phyloP scores from a whole-genome alignment of 2,329 filamentous ascomycete species.

The Alternaria arbusti region DNA sequence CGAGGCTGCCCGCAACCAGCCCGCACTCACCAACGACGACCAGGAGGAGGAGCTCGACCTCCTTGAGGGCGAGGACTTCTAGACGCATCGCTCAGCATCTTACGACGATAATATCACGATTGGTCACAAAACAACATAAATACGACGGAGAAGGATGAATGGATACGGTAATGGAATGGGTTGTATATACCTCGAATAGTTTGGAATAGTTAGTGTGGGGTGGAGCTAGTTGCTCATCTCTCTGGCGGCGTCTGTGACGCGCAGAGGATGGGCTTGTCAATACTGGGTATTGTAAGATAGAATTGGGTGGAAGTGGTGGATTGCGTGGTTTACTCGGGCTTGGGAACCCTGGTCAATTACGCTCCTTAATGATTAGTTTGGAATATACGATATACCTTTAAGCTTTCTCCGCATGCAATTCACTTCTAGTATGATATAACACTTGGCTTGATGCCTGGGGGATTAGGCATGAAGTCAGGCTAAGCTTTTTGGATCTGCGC shows the following conservation, averaged over 20 bases:
- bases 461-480: conserved; percentile 1
- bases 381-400: not conserved
- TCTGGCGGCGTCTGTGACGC: conserved; percentile 14
- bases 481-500: conserved; percentile 7
- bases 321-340: conserved; percentile 21
- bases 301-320: conserved; percentile 1
- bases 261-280: not conserved
- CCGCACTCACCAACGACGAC: conserved; percentile 41
- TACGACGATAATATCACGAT: not conserved
- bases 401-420: not conserved
- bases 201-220: not conserved
- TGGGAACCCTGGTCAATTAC: conserved; percentile 31
- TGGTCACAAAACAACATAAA: not conserved
- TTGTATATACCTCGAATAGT: conserved; percentile 13
- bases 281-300: conserved; percentile 1
- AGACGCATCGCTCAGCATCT: conserved; percentile 4
- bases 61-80: conserved; percentile 20
- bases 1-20: conserved; percentile 18
- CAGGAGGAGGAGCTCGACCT: conserved; percentile 45
- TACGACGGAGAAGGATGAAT: not conserved
- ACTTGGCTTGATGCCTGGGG: not conserved
- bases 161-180: not conserved
- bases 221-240: not conserved
- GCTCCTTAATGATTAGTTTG: conserved; percentile 20
- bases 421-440: not conserved